Evolutionary conservation across 768 basidiomycete species (phyloP).

Genomic region (Boletellus ananas): DNA sequence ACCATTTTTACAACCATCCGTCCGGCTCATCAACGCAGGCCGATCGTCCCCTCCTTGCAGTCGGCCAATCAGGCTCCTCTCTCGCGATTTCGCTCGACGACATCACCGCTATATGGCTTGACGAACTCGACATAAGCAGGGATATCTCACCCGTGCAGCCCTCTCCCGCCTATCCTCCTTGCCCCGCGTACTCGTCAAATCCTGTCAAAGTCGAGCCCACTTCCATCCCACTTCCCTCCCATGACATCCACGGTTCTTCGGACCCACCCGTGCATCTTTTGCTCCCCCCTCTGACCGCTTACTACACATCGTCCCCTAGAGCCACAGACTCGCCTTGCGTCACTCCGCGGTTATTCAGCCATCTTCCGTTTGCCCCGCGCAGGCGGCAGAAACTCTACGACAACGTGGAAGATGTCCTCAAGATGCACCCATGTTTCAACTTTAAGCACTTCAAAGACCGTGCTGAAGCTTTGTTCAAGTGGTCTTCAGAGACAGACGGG

Average conservation of each 20-base stretch:
- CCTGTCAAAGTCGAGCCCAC: constrained; percentile 37
- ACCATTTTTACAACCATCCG: constrained; percentile 15
- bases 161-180: constrained; percentile 14
- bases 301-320: constrained; percentile 23
- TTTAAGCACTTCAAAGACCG: constrained; percentile 45
- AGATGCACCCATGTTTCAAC: constrained; percentile 49
- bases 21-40: constrained; percentile 8
- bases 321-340: constrained; percentile 29
- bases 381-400: constrained; percentile 37
- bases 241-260: constrained; percentile 9
- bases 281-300: constrained; percentile 16
- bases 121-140: constrained; percentile 43
- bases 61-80: constrained; percentile 40
- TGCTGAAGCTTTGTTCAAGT: constrained; percentile 42
- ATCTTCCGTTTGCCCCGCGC: constrained; percentile 39
- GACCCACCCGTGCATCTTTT: constrained; percentile 24
- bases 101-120: constrained; percentile 57
- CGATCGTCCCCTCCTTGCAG: constrained; percentile 36
- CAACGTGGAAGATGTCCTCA: constrained; percentile 40
- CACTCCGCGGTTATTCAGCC: constrained; percentile 35
- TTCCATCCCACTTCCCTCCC: constrained; percentile 23
- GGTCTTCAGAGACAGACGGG: constrained; percentile 33
- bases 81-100: constrained; percentile 56
- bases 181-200: constrained; percentile 9
- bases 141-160: constrained; percentile 21